Evolutionary conservation across 106 monocot species (phyloP).

Genomic region (Gastrodia elata): DNA sequence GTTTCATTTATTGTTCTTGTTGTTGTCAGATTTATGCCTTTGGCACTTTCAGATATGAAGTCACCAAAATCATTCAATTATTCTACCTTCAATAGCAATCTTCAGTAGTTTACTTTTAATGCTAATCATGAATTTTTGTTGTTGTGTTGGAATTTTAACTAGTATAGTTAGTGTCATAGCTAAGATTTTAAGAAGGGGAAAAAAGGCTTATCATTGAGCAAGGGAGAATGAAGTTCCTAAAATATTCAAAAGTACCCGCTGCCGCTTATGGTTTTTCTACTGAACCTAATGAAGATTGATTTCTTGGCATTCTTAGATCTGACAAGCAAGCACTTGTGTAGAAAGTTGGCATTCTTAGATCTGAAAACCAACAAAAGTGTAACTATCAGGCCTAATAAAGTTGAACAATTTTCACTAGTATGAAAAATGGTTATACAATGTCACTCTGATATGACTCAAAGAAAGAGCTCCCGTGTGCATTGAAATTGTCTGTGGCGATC

Average conservation of each 20-base stretch:
- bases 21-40: conserved; percentile 1
- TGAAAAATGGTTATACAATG: background rate
- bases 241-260: no score
- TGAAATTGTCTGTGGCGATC: background rate
- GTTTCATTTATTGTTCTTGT: background rate
- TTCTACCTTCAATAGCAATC: background rate
- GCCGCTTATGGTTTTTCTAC: no score
- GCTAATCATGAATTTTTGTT: background rate
- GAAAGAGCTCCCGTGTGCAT: background rate
- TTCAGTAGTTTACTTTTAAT: background rate
- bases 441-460: background rate
- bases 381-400: background rate
- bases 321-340: background rate
- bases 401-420: background rate
- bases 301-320: background rate
- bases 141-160: background rate
- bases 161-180: no score
- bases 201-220: no score
- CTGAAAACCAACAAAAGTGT: background rate
- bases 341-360: background rate
- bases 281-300: background rate
- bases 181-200: no score
- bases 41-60: background rate
- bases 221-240: no score
- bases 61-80: background rate